Evolutionary conservation across 257 asterid genomes (phyloP).

Genomic region (Leptodermis oblonga): DNA sequence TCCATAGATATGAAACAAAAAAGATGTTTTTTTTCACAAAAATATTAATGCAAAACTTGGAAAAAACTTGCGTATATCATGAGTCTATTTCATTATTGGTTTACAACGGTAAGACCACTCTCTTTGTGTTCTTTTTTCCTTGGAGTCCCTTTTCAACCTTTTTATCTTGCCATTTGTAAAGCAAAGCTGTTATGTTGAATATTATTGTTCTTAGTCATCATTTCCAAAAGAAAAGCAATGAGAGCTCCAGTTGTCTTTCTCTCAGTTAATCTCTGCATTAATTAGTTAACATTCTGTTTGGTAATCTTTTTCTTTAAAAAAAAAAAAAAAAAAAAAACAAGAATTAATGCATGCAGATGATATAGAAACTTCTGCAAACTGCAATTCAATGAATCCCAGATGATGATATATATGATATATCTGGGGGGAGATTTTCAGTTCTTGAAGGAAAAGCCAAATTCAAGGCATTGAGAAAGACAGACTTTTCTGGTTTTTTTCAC

Average conservation of each 20-base stretch:
- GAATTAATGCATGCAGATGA: too few relatives aligned
- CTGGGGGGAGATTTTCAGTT: neutral
- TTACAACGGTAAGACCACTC: conserved; percentile 19
- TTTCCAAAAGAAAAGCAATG: neutral
- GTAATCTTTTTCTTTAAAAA: too few relatives aligned
- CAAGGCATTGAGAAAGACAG: neutral
- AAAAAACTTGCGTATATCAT: conserved; percentile 1
- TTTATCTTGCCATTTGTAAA: conserved; percentile 15
- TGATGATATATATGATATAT: too few relatives aligned
- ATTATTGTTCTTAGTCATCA: neutral
- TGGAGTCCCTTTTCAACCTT: conserved; percentile 17
- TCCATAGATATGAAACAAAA: conserved; percentile 4
- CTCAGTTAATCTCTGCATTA: neutral
- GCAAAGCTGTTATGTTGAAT: conserved; percentile 11
- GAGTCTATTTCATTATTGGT: conserved; percentile 18
- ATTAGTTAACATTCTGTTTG: conserved; percentile 4
- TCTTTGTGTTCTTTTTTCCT: conserved; percentile 14
- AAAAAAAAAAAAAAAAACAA: too few relatives aligned
- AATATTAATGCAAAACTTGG: neutral
- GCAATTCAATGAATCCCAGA: neutral
- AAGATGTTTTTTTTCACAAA: conserved; percentile 6
- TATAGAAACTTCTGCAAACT: too few relatives aligned
- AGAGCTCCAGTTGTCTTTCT: conserved; percentile 13
- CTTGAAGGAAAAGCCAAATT: conserved; percentile 4
- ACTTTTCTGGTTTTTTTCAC: neutral